Base-by-base conservation (phyloP, 371 early-diverging fungal genomes). In the Catenaria anguillulae region DNA sequence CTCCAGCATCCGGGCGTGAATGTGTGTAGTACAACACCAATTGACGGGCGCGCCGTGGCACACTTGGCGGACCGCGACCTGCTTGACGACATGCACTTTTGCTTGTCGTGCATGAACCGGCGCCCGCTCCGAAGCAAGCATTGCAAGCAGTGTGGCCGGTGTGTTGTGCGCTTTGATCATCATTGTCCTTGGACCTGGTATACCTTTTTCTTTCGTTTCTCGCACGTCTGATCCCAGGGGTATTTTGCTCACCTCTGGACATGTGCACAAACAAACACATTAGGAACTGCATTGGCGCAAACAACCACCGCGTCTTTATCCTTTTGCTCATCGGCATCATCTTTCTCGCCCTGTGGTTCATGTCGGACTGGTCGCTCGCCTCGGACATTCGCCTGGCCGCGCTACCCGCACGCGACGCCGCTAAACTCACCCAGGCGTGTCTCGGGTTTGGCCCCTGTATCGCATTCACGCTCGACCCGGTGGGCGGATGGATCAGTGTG, bases 91-190 rank as follows among this genome's bases (percentile, higher is more conserved):
- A 74, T 87, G 23, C 83, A 87, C 60, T 93, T 88, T 62, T 96
- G 97, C 67, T 70, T 82, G 6, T 84, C 89, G 1, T 91, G 90
- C 61, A 68, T 89, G 63, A 78, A 76, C 65, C 68, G 65, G 45
- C 89, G 90, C 61, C 98, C 99, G 23, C 68, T 96, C 62, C 77
- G 99, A 34, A 90, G 95, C 24, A 98, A 99, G 73, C 99, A 99
- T 66, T 99, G 99, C 75, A 86, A 85, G 63, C 75, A 87, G 45
- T 98, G 99, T 70, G 83, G 93, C 66, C 84, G 90, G 56, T 99
- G 99, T 71, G 93, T 99, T 4, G 90, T 92, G n/a, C 83, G 84
- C 63, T 97, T 99, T 78, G 99, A 99, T 67, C 99, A 98, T 42
- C 62, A 42, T n/a, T 43, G 37, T 29, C 94, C 94, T 19, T 98